Evolutionary conservation across 2,329 filamentous ascomycete species (phyloP).

Genomic region (Fusarium papillatum): DNA sequence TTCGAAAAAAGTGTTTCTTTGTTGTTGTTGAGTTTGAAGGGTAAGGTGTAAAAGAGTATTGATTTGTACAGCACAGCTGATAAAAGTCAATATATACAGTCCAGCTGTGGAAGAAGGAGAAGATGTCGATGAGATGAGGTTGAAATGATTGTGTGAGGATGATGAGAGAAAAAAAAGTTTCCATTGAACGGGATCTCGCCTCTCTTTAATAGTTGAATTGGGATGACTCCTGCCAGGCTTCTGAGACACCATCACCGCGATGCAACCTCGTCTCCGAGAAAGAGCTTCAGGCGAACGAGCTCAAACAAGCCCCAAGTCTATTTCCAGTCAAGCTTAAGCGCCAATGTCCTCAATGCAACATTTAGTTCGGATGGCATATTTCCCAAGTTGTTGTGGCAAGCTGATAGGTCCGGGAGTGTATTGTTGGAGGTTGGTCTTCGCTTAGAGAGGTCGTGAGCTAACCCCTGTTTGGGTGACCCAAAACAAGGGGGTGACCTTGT

Average conservation of each 20-base stretch:
- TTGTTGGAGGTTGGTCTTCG: neutral
- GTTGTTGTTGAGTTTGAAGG: neutral
- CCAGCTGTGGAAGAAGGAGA: constrained; percentile 8
- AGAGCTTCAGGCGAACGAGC: neutral
- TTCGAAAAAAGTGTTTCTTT: neutral
- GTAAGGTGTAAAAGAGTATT: neutral
- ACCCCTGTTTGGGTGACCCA: neutral
- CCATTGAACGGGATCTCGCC: neutral
- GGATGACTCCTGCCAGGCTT: neutral
- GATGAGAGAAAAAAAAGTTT: neutral
- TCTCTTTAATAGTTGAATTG: constrained; percentile 6
- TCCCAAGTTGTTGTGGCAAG: neutral
- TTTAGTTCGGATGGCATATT: neutral
- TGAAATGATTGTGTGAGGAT: neutral
- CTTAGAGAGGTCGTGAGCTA: neutral
- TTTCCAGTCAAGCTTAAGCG: neutral
- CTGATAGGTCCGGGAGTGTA: neutral
- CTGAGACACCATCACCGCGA: neutral
- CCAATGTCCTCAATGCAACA: neutral
- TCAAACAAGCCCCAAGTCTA: neutral
- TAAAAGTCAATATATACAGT: constrained; percentile 5
- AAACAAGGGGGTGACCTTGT: constrained; percentile 20
- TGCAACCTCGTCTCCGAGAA: neutral
- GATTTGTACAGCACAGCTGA: constrained; percentile 14
- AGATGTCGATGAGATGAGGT: neutral